Percentiles rank a stretch among this genome's conserved stretches.
Evolutionary conservation across 768 basidiomycete genomes (phyloP).

Genomic region (Cystoderma amianthinum): DNA sequence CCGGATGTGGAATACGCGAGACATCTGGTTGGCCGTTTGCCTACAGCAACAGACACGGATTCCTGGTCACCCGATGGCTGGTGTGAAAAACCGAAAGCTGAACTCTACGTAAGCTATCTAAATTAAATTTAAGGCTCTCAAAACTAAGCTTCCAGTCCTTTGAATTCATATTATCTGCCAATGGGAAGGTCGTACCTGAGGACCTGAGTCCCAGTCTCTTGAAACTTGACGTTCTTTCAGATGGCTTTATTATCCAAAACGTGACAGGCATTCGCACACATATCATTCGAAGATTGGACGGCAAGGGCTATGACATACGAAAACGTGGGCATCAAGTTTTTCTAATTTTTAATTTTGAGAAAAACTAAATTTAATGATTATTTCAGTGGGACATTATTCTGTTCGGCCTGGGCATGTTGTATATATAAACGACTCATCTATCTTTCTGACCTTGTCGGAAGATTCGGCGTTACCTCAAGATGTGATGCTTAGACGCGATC

Average conservation of each 20-base stretch:
- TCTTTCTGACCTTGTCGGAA: slow-evolving; percentile 23
- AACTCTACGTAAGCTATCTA: slow-evolving; percentile 55
- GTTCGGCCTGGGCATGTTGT: slow-evolving; percentile 78
- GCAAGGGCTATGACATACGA: slow-evolving; percentile 80
- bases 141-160: slow-evolving; percentile 46
- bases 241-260: slow-evolving; percentile 74
- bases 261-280: slow-evolving; percentile 73
- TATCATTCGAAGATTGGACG: slow-evolving; percentile 75
- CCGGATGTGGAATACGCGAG: slow-evolving; percentile 79
- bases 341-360: slow-evolving; percentile 4
- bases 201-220: slow-evolving; percentile 62
- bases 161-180: slow-evolving; percentile 71
- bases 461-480: slow-evolving; percentile 12
- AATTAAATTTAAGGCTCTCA: too few species aligned
- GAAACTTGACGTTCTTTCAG: slow-evolving; percentile 54
- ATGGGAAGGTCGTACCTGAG: slow-evolving; percentile 49
- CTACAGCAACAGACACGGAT: slow-evolving; percentile 41
- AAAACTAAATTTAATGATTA: too few species aligned
- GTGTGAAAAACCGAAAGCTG: slow-evolving; percentile 65
- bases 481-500: slow-evolving; percentile 16
- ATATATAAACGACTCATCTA: slow-evolving; percentile 66
- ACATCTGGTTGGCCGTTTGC: slow-evolving; percentile 48
- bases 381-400: slow-evolving; percentile 71
- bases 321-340: slow-evolving; percentile 52
- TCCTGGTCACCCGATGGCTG: slow-evolving; percentile 67